Percentiles rank a stretch among this genome's conserved stretches.
Conservation (phyloP, 805 yeast species). For the Schizosaccharomyces japonicus region DNA sequence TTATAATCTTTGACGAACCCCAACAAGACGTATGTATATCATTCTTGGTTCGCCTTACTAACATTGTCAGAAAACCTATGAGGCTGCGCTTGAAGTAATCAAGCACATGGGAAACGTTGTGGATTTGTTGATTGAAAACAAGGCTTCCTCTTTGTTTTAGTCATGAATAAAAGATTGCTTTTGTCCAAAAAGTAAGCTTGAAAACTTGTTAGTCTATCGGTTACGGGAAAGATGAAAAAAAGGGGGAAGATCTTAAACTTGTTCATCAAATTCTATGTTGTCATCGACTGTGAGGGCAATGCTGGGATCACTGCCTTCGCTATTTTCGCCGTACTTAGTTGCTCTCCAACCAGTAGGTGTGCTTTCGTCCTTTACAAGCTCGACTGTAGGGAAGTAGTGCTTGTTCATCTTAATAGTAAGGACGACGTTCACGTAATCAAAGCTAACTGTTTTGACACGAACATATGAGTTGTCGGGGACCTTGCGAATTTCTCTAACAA, state of each 20-base stretch:
- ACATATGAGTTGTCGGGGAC: constrained; percentile 65
- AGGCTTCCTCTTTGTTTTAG: constrained; percentile 28
- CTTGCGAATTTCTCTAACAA: constrained; percentile 37
- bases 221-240: background rate
- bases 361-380: constrained; percentile 14
- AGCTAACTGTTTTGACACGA: constrained; percentile 56
- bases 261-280: too few species aligned
- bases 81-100: constrained; percentile 63
- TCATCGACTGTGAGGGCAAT: constrained; percentile 2
- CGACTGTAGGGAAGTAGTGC: constrained; percentile 53
- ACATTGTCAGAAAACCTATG: constrained; percentile 77
- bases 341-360: background rate
- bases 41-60: too few species aligned
- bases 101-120: constrained; percentile 72
- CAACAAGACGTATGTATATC: too few species aligned
- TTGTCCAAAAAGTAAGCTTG: background rate
- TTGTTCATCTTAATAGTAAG: constrained; percentile 65
- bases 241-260: too few species aligned
- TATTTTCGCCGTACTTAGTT: background rate
- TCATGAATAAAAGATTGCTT: constrained; percentile 31
- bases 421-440: constrained; percentile 71
- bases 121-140: constrained; percentile 69
- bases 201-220: background rate
- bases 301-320: background rate
- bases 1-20: constrained; percentile 74